Evolutionary conservation across 2,329 filamentous ascomycete genomes (phyloP), one percentile per base, ranked within the genome.

Genomic region (Claviceps africana): DNA sequence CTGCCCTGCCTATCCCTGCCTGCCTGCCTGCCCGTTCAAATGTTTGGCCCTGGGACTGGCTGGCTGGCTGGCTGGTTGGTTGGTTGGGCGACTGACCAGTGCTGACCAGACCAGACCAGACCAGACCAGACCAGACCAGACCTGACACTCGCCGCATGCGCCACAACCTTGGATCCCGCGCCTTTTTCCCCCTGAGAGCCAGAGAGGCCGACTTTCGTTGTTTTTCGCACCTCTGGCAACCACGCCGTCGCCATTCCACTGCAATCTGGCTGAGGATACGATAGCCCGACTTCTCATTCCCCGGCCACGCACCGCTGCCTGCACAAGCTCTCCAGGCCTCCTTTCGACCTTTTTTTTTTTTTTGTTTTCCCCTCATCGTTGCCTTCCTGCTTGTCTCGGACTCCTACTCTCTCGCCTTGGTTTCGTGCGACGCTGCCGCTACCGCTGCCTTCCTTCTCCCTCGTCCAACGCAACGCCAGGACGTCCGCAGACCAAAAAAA

Each of bases 211-310:
- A 35, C 37, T 35, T 48, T 11, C 37, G 33, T 21, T 35, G 45
- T 52, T 48, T 48, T 45, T 45, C 45, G 46, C 51, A 48, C 39
- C 51, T 52, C 51, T 39, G 49, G 30, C 51, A 52, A 45, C 21
- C 40, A 45, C 47, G 39, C 39, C 28, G n/a, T 46, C 40, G 47
- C 28, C 46, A 35, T 30, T 35, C 30, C 9, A n/a, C 37, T 42
- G 45, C 35, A 30, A 13, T 37, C 30, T 43, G 28, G n/a, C 17
- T 37, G 21, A 33, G 28, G 28, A 10, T 33, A 7, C 19, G 19
- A 31, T 31, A 17, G 35, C 15, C 30, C 3, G 44, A 13, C 13
- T 37, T 39, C 17, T 30, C 21, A 7, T 39, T 17, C 7, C 28
- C 17, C 25, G 19, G 35, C 15, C 35, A n/a, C 31, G 17, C 19